Base-by-base conservation (phyloP, 2,329 filamentous ascomycete species). In the Colletotrichum musae region DNA sequence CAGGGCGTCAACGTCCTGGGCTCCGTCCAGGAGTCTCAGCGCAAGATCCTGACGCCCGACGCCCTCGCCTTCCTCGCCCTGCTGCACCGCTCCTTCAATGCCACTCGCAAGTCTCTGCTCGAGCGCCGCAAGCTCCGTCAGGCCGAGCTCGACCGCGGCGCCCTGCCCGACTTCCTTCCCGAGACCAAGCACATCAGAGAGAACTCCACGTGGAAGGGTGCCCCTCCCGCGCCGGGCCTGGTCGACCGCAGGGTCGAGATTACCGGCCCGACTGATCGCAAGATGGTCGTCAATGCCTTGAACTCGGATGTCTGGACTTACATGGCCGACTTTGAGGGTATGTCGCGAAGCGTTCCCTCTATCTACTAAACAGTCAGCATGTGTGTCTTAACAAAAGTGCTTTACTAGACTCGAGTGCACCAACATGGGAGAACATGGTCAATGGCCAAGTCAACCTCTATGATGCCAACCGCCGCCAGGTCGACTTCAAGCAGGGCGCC, bases 361-460 rank as follows among this genome's bases (percentile, higher is more conserved):
- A 54, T 36, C 4, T 18, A 41, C n/a, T 15, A 16, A 5, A 32
- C 4, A 6, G 28, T n/a, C 5, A 18, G 32, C 9, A 36, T 36
- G 9, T 36, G 32, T 21, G 18, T 52, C 21, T 57, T 59, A 7
- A 70, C 71, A 58, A 56, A 16, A 7, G 47, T 36, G 10, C 24
- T 13, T 16, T 15, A 50, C 15, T 16, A 97, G 95, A 98, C 82
- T 97, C 96, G 6, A 96, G 89, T 78, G 95, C 96, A 26, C 96
- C 96, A 26, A 98, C 96, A 51, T 99, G 96, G 96, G 94, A 97
- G 74, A 98, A 98, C 86, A 98, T 98, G 95, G 92, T 98, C 86
- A 97, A 96, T 75, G 96, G 96, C 72, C 96, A 99, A 84, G 91
- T 98, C 74, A 99, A 98, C 86, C 89, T 99, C 67, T 97, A 98